Base-by-base conservation (phyloP, 2,329 filamentous ascomycete species). In the Apiospora arundinis region DNA sequence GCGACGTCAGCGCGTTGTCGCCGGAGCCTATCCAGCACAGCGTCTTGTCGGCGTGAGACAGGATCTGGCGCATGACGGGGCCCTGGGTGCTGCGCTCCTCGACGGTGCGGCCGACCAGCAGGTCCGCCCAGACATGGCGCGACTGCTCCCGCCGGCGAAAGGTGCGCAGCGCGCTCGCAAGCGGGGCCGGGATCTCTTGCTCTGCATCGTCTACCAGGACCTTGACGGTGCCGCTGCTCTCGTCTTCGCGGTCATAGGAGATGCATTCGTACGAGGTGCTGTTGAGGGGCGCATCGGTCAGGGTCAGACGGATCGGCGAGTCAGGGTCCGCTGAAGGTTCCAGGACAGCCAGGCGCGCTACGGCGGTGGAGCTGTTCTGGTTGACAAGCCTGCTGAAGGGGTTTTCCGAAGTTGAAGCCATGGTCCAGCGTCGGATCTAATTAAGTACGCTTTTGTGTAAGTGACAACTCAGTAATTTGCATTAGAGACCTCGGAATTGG, bases 211-310 rank as follows among this genome's bases (percentile, higher is more conserved):
- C 71, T 32, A 76, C 72, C 5, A 63, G 67, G 40, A 77, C 56
- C 1, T 69, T 71, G 12, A 48, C 56, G 1, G 71, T 60, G 32
- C 69, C 56, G 42, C 42, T 45, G 42, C 42, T 45, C 14, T 60
- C 48, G 1, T 37, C 56, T 60, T 52, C 69, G 11, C 72, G 74
- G 67, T 77, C 74, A 67, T 76, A 77, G 4, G 76, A 77, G 40
- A 77, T 74, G 56, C 72, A 75, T 67, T 78, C 76, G 46, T 77
- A 77, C 16, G 74, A 73, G 1, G 75, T 75, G 4, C 74, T 73
- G 45, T 72, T 69, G 12, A 75, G 65, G 11, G 37, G 23, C 6
- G 71, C 73, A 23, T 76, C 70, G 11, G 70, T 74, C 40, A 76
- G 70, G 8, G 32, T 74, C 1, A 78, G 60, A n/a, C 72, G 60